Base-by-base conservation (phyloP, 495 filamentous ascomycete species). In the Darksidea phi region DNA sequence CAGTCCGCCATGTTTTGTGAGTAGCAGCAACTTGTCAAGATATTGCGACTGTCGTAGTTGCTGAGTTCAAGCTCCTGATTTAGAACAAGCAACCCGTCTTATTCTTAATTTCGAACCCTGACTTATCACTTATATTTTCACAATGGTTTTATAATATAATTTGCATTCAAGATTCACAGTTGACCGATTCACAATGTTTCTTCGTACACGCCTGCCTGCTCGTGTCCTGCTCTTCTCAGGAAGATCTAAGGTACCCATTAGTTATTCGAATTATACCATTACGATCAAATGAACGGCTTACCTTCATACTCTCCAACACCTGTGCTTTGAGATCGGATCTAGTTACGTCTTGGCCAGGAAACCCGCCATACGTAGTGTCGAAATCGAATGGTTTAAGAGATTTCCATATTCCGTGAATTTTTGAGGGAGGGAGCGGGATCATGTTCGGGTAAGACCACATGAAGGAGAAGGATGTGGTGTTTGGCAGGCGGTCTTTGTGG, bases 391-490 rank as follows among this genome's bases (percentile, higher is more conserved):
- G 72, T 71, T 77, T 80, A 17, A 87, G 60, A 0, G 74, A 73
- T 47, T 74, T 69, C 80, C 80, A 83, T 23, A 83, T 81, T 46
- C 68, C 61, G 41, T 76, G 62, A 38, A 88, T 77, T 67, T 80
- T 79, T 17, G 73, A 66, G 2, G 84, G 79, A n/a, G 77, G 65
- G 4, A 91, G 78, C 0, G 88, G 88, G 18, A 91, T 90, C 82
- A 87, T 85, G 70, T 93, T 91, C 2, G 88, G 88, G 66, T 87
- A 86, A 18, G 83, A 86, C 84, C 85, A 91, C 84, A 88, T 85
- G 73, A 93, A 91, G 3, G 82, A 70, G 71, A 81, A 93, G 38
- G 77, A 82, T 7, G 80, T 85, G 55, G 84, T 81, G 0, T 81
- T 84, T 6, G 72, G 58, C 3, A 78, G 80, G 21, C 86, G 76